Evolutionary conservation across 495 filamentous ascomycete species (phyloP).

Genomic region (Penicillium arizonense): DNA sequence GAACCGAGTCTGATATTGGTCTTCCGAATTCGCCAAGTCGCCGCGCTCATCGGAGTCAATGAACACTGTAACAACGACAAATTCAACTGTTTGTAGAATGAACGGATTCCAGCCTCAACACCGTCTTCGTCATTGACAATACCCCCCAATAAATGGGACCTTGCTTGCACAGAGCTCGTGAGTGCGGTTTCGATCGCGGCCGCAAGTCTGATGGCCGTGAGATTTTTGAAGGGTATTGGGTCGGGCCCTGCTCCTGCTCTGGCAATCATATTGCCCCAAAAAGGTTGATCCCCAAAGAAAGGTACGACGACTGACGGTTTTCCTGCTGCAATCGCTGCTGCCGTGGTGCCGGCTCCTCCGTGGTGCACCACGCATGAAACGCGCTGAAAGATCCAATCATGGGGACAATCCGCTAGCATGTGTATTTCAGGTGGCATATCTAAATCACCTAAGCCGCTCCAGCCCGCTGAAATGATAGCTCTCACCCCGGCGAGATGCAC

Average conservation of each 20-base stretch:
- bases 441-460: conserved; percentile 69
- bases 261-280: conserved; percentile 76
- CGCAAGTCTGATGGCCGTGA: conserved; percentile 60
- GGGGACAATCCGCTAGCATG: conserved; percentile 75
- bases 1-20: too few relatives aligned
- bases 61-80: too few relatives aligned
- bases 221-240: conserved; percentile 67
- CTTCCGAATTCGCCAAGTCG: too few relatives aligned
- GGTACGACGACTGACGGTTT: conserved; percentile 73
- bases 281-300: conserved; percentile 82
- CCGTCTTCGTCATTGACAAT: background rate
- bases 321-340: conserved; percentile 64
- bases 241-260: conserved; percentile 68
- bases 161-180: background rate
- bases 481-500: conserved; percentile 60
- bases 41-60: too few relatives aligned
- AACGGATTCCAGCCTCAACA: background rate
- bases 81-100: background rate
- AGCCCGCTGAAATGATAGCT: conserved; percentile 72
- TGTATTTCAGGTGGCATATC: conserved; percentile 61
- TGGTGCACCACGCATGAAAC: conserved; percentile 77
- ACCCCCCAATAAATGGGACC: background rate
- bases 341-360: conserved; percentile 78
- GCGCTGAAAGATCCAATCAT: conserved; percentile 77
- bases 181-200: conserved; percentile 57